Conservation (phyloP, 148 eudicot species). For the Oxyria digyna region DNA sequence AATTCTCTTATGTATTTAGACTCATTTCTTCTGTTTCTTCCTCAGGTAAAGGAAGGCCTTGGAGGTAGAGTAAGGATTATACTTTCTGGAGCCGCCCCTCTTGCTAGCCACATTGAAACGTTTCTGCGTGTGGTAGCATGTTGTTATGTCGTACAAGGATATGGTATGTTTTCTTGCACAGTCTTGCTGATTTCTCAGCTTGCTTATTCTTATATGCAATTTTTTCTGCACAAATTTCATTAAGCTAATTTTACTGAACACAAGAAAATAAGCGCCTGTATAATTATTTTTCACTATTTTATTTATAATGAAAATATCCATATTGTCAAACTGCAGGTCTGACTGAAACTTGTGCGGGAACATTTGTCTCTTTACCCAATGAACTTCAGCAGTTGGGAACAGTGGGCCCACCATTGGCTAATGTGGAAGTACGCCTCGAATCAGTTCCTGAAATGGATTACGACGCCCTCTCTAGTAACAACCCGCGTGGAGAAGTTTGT, state of each 20-base stretch:
- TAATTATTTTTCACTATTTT: not conserved
- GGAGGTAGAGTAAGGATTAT: slow-evolving; percentile 86
- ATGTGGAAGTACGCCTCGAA: slow-evolving; percentile 75
- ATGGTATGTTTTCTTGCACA: slow-evolving; percentile 34
- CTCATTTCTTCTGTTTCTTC: not conserved
- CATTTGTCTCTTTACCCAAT: slow-evolving; percentile 81
- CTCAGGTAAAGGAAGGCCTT: slow-evolving; percentile 76
- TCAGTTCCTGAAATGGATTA: slow-evolving; percentile 96
- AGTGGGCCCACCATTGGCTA: slow-evolving; percentile 89
- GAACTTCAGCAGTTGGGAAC: slow-evolving; percentile 77
- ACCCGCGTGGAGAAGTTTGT: slow-evolving; percentile 85
- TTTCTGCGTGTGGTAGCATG: slow-evolving; percentile 86
- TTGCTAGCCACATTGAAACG: slow-evolving; percentile 83
- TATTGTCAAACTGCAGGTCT: slow-evolving; percentile 36
- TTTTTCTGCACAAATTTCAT: too few species aligned
- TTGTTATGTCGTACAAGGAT: slow-evolving; percentile 90
- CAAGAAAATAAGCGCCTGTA: too few species aligned
- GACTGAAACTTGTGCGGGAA: slow-evolving; percentile 92
- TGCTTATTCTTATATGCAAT: too few species aligned
- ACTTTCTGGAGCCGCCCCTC: slow-evolving; percentile 97
- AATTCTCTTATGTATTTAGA: not conserved
- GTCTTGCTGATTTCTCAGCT: too few species aligned
- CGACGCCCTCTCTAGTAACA: slow-evolving; percentile 63
- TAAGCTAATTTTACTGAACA: too few species aligned
- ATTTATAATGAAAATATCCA: not conserved